Evolutionary conservation across 495 filamentous ascomycete genomes (phyloP).

Genomic region (Halenospora varia): DNA sequence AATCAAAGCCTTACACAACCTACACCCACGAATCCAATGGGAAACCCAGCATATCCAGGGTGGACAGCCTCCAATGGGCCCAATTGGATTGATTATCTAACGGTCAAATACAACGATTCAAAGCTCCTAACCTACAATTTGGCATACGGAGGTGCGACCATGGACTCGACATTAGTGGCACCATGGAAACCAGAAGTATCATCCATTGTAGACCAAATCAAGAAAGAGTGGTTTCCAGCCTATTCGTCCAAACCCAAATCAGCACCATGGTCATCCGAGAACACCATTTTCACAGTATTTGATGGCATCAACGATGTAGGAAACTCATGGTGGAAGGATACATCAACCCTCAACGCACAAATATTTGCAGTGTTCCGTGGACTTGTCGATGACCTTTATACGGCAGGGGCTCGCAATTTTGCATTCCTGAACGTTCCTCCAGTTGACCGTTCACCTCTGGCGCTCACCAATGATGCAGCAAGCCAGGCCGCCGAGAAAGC

Average conservation of each 20-base stretch:
- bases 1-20: conserved; percentile 57
- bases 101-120: conserved; percentile 43
- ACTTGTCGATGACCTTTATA: conserved; percentile 35
- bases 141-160: conserved; percentile 66
- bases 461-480: not conserved
- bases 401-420: conserved; percentile 41
- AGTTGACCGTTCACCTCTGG: conserved; percentile 37
- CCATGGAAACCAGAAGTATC: conserved; percentile 48
- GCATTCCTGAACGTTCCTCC: conserved; percentile 50
- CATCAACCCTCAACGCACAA: conserved; percentile 22
- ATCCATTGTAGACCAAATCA: conserved; percentile 56
- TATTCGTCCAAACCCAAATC: conserved; percentile 25
- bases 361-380: conserved; percentile 35
- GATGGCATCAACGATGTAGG: conserved; percentile 81
- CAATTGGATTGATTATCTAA: conserved; percentile 70
- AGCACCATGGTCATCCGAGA: conserved; percentile 55
- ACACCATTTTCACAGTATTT: conserved; percentile 66
- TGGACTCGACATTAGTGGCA: conserved; percentile 54
- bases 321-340: conserved; percentile 48
- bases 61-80: conserved; percentile 55
- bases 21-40: conserved; percentile 61
- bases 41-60: conserved; percentile 66
- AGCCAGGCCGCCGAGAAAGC: conserved; percentile 16
- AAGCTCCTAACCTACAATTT: conserved; percentile 60
- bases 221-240: conserved; percentile 31